Base-by-base conservation (phyloP, 2,329 filamentous ascomycete species). In the Xylariomycetidae sp. region DNA sequence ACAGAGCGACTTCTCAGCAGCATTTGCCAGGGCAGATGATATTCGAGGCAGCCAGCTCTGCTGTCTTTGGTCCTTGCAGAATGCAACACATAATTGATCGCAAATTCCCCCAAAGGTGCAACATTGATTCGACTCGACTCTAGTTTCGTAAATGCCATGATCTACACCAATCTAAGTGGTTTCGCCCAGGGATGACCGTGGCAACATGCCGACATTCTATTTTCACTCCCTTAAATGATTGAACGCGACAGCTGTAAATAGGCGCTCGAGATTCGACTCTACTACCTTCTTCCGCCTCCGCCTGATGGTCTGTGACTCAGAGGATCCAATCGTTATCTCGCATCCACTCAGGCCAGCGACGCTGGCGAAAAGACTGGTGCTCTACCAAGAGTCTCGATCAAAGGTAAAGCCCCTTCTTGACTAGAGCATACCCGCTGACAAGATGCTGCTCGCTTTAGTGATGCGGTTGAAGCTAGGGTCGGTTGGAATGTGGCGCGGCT, bases 51-150 rank as follows among this genome's bases (percentile, higher is more conserved):
- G 49, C 45, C n/a, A n/a, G n/a, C n/a, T 53, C 54, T 56, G 51
- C 53, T 44, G 46, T 56, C 50, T 40, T 51, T 49, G 47, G 45
- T 51, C 51, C 46, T n/a, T n/a, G 53, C 54, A 57, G 48, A 56
- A 49, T 58, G 50, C 54, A 56, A 57, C 54, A 57, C 50, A 46
- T 58, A 58, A 58, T 58, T 58, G 49, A 58, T 57, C 54, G 55
- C 53, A 55, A 58, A 57, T 57, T 54, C 54, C 50, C 48, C 8
- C 8, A 46, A 45, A 52, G 53, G 54, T 57, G 54, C 54, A 58
- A 51, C 56, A 49, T 53, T 53, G 46, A 56, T 44, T 51, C 54
- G 53, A 54, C 45, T 47, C 50, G 52, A 56, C 51, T 53, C 37
- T 53, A 48, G 46, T 49, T 42, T 46, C 53, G 54, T 57, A 57